Base-by-base conservation (phyloP, 495 filamentous ascomycete genomes). In the Recurvomyces mirabilis region DNA sequence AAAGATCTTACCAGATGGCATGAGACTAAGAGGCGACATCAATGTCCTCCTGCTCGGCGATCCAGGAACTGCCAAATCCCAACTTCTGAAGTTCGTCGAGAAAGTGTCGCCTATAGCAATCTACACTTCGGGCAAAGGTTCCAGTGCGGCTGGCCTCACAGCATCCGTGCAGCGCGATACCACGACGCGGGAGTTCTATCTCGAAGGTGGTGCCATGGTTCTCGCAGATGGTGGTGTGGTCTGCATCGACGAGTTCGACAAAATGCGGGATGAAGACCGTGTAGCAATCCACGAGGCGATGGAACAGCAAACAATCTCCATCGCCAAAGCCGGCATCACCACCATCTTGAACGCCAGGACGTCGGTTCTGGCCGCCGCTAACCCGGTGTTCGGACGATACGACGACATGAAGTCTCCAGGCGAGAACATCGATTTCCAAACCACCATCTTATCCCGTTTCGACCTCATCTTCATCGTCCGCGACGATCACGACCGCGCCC, bases 381-480 rank as follows among this genome's bases (percentile, higher is more conserved):
- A 99, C 64, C 93, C 93, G 13, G 84, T 96, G 47, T 99, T 96
- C 54, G 93, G 93, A 25, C 79, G 93, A 10, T 99, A 99, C 60
- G 93, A 99, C 57, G 93, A 99, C 54, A 74, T 99, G 66, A 96
- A 96, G 65, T 84, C 82, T 1, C 89, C 93, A 0, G 93, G 93
- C 17, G 93, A 99, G 64, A 99, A 99, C 59, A 99, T 99, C 53
- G 93, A 99, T 60, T 99, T 99, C 68, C 93, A 99, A 59, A 99
- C 93, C 2, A 99, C 93, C 15, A 96, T 99, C 60, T 63, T 99
- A 38, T 96, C 91, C 1, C 81, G 93, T 68, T 99, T 99, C 66
- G 93, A 99, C 65, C 94, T 99, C 87, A 95, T 99, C 56, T 99
- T 96, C 70, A 93, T 99, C 51, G 88, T 99, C 35, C 84, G 84